Evolutionary conservation across 306 rosid species (phyloP).

Genomic region (Argentina anserina): DNA sequence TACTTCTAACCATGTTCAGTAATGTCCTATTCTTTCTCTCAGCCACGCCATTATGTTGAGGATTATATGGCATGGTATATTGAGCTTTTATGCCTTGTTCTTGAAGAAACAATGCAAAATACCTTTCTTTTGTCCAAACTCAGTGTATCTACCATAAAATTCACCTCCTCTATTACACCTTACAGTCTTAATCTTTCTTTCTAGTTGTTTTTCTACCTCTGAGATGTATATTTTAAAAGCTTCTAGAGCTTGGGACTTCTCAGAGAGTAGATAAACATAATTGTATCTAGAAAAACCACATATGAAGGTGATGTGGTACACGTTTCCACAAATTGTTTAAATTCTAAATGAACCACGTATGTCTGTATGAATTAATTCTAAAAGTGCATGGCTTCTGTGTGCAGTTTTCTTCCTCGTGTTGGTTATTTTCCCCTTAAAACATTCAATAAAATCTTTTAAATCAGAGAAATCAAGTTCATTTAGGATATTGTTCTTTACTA

Average conservation of each 20-base stretch:
- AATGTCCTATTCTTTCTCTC: background rate
- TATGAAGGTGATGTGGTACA: background rate
- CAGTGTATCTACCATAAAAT: background rate
- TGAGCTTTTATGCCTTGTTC: background rate
- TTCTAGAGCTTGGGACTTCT: background rate
- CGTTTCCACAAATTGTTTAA: background rate
- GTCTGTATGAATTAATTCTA: background rate
- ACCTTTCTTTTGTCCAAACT: background rate
- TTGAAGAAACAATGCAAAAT: background rate
- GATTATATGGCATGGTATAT: background rate
- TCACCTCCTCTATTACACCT: too few species aligned
- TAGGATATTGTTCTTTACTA: background rate
- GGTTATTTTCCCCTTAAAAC: background rate
- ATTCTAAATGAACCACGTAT: background rate
- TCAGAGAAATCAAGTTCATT: background rate
- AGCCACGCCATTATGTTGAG: background rate
- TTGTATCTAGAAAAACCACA: background rate
- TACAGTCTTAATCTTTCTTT: background rate
- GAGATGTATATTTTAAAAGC: conserved; percentile 13
- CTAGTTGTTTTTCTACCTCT: background rate
- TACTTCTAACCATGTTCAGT: background rate
- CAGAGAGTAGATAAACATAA: background rate
- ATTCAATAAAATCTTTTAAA: background rate
- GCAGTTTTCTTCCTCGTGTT: background rate
- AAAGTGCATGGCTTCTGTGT: background rate